Evolutionary conservation across 306 rosid species (phyloP).

Genomic region (Rubus idaeus): DNA sequence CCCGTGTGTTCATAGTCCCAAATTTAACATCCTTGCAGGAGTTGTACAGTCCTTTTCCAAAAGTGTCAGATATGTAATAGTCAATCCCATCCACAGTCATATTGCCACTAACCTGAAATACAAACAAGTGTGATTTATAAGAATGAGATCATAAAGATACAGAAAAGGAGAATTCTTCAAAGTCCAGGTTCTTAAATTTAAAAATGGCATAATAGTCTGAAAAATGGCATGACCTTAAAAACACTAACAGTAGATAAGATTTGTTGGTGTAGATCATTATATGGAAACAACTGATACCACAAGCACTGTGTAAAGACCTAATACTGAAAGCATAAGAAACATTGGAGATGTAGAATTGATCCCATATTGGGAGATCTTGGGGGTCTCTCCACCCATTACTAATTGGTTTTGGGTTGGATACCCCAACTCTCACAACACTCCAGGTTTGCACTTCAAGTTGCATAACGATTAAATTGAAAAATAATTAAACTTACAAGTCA

Average conservation of each 20-base stretch:
- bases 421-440: not conserved
- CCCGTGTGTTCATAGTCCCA: constrained; percentile 97
- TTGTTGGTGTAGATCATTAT: not conserved
- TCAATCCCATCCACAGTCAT: constrained; percentile 89
- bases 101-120: constrained; percentile 64
- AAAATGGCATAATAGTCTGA: not conserved
- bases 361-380: not conserved
- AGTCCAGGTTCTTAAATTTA: not conserved
- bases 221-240: constrained; percentile 9
- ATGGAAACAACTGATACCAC: not conserved
- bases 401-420: not conserved
- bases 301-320: not conserved
- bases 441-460: not conserved
- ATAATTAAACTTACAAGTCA: not conserved
- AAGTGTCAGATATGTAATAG: constrained; percentile 50
- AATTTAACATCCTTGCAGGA: constrained; percentile 96
- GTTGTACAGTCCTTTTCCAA: constrained; percentile 70
- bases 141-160: not conserved
- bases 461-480: not conserved
- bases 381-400: not conserved
- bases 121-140: not conserved
- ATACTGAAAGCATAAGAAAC: not conserved
- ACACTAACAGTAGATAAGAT: not conserved
- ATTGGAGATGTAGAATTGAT: not conserved
- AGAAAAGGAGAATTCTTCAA: not conserved